These are phyloP conservation scores for Nemania serpens DNA, from an alignment of 2,329 filamentous ascomycete genomes.

Conservation along the genomic window DNA sequence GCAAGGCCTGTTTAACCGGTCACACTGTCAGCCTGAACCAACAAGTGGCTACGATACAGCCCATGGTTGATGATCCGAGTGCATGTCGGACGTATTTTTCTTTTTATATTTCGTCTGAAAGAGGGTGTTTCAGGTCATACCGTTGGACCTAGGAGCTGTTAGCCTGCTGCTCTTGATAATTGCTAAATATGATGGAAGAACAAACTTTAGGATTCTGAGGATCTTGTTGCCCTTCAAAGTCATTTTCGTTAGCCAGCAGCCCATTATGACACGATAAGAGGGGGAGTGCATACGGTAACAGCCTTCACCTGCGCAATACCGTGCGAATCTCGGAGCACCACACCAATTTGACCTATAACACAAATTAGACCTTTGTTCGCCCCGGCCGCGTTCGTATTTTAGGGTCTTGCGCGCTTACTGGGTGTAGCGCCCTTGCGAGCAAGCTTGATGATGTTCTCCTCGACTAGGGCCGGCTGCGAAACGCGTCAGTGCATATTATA, in stretches of 20 bases:
- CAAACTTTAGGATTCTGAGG: conserved; percentile 94
- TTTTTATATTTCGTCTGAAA: conserved; percentile 13
- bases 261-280: background rate
- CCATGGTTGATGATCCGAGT: conserved; percentile 25
- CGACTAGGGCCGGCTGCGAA: conserved; percentile 77
- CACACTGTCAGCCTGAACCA: conserved; percentile 94
- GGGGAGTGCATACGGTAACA: conserved; percentile 61
- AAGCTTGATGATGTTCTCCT: conserved; percentile 99
- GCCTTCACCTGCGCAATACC: conserved; percentile 98
- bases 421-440: conserved; percentile 94
- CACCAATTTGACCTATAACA: conserved; percentile 58
- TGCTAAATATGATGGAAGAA: background rate
- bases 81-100: conserved; percentile 19
- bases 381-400: background rate
- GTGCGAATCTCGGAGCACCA: conserved; percentile 96
- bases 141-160: conserved; percentile 52
- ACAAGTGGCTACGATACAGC: conserved; percentile 69
- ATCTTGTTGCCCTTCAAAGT: conserved; percentile 84
- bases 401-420: conserved; percentile 17
- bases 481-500: conserved; percentile 1
- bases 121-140: conserved; percentile 67
- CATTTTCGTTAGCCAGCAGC: conserved; percentile 42
- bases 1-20: conserved; percentile 86
- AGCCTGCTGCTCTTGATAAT: background rate
- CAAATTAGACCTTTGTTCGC: background rate